Percentiles rank a stretch among this genome's conserved stretches.
These are phyloP conservation scores for Glarea lozoyensis DNA, from an alignment of 495 filamentous ascomycete genomes.

Conservation along the genomic window DNA sequence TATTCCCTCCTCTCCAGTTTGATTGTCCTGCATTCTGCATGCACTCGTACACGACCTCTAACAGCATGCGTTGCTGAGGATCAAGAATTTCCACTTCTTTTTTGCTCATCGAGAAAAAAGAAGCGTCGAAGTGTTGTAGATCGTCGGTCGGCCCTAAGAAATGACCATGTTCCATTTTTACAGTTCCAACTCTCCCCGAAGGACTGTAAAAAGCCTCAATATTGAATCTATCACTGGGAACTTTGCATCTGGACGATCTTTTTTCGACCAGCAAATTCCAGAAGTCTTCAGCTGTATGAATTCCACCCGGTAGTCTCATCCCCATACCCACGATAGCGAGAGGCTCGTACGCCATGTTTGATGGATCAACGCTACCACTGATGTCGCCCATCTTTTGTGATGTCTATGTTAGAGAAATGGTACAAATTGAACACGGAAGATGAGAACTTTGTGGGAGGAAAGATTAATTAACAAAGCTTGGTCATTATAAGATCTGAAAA, in stretches of 20 bases:
- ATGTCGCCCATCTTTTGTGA: not conserved
- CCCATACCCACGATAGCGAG: slow-evolving; percentile 17
- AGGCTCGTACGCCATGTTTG: slow-evolving; percentile 5
- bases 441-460: not conserved
- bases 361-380: not conserved
- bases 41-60: slow-evolving; percentile 47
- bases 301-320: slow-evolving; percentile 7
- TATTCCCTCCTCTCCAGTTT: slow-evolving; percentile 16
- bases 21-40: slow-evolving; percentile 43
- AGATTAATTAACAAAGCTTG: not conserved
- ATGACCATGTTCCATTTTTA: slow-evolving; percentile 28
- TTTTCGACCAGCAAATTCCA: slow-evolving; percentile 8
- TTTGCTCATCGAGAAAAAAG: slow-evolving; percentile 47
- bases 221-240: slow-evolving; percentile 4
- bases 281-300: not conserved
- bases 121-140: slow-evolving; percentile 43
- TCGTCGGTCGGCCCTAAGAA: slow-evolving; percentile 36
- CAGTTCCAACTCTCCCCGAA: not conserved
- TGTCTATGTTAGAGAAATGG: not conserved
- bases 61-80: slow-evolving; percentile 44
- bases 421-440: not conserved
- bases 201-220: not conserved
- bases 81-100: slow-evolving; percentile 49
- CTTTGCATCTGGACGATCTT: not conserved
- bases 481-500: not conserved